Base-by-base conservation (phyloP, 306 rosid species). In the Medicago arabica region DNA sequence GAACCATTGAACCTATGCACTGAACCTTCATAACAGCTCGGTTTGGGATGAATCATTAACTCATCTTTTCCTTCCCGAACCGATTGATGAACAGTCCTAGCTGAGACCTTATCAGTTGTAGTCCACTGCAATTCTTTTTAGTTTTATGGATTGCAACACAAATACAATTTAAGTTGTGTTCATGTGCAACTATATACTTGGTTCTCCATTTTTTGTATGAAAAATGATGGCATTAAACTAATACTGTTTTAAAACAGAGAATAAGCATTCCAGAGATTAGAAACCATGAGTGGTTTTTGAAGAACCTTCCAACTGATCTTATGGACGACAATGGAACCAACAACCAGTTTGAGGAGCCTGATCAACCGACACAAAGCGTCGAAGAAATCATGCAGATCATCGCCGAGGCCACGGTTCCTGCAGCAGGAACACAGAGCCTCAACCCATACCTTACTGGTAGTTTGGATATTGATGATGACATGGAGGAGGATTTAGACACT, bases 331-430 rank as follows among this genome's bases (percentile, higher is more conserved):
- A 71, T 23, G 58, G 78, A 46, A 67, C 44, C 66, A 84, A 79
- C 85, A 80, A 44, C 72, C 89, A 87, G 78, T 90, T 83, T 72
- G 96, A 88, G 62, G 97, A 90, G 88, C 86, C 95, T 5, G 98
- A 90, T 87, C 95, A 92, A 82, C 96, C 98, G 28, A 84, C 77
- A 86, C 98, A 95, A 76, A 90, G 93, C 80, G 36, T 53, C 14
- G 93, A 95, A 53, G 97, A 92, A 81, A 95, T 95, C 71, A 95
- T 92, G 97, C 91, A 89, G 88, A 95, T 92, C 71, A 92, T 92
- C 14, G 38, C 87, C 0, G 98, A 92, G 84, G 98, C 97, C 47
- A 90, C 89, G 18, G 69, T 95, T 79, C 96, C 96, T 6, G 88
- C 98, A 0, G 95, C 96, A 2, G 96, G 96, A 55, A 82, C 89